These are phyloP conservation scores for Skeletonema costatum DNA, from an alignment of 108 stramenopile species.

Conservation along the genomic window DNA sequence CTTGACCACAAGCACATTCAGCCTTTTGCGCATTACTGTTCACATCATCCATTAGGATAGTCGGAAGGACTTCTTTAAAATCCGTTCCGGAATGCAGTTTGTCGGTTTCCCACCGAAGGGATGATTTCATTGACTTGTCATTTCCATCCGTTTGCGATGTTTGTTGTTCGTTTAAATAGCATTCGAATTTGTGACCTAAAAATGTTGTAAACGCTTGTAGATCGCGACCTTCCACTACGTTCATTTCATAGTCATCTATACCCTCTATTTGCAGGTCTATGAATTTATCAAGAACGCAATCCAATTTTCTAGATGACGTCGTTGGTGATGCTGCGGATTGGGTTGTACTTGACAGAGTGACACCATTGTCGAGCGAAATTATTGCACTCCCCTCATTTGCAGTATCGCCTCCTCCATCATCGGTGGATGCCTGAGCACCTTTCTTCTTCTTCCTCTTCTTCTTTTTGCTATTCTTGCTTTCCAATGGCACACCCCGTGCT, in stretches of 20 bases:
- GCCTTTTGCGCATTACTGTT: neutral
- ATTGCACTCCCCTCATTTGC: neutral
- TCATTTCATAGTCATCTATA: neutral
- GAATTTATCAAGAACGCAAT: neutral
- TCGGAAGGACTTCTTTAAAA: neutral
- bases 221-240: neutral
- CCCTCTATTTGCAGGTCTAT: neutral
- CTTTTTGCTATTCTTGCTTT: conserved; percentile 7
- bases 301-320: neutral
- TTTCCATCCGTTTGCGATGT: neutral
- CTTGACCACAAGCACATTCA: neutral
- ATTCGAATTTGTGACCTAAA: neutral
- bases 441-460: conserved; percentile 23
- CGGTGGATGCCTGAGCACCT: neutral
- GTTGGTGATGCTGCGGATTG: neutral
- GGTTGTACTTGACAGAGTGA: neutral
- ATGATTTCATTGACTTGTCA: too few species aligned
- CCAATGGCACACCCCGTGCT: neutral
- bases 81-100: neutral
- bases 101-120: neutral
- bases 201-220: neutral
- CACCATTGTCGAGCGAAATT: neutral
- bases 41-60: neutral
- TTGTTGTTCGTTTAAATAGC: neutral
- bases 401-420: neutral